A percentile compares a stretch with the other conserved stretches of the same genome.
phyloP scores from a whole-genome alignment of 495 filamentous ascomycete species.

The Annulohypoxylon nitens region DNA sequence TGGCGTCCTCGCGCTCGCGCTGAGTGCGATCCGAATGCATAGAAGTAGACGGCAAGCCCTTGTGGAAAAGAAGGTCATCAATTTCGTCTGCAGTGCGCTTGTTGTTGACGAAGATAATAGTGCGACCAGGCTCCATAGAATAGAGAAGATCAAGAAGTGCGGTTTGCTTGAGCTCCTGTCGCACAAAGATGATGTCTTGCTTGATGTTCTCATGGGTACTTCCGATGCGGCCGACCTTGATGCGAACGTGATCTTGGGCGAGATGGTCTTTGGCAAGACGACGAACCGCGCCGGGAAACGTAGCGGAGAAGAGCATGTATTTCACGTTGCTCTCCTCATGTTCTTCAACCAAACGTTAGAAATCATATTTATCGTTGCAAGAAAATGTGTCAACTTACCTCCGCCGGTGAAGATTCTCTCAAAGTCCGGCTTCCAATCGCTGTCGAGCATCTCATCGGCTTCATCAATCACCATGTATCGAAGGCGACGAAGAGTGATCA shows the following conservation, averaged over 20 bases:
- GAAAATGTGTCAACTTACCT: constrained; percentile 65
- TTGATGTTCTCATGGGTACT: constrained; percentile 81
- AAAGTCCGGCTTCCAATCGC: constrained; percentile 80
- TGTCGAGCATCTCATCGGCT: constrained; percentile 88
- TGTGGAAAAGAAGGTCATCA: constrained; percentile 89
- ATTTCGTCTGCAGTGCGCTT: constrained; percentile 81
- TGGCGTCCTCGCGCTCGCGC: constrained; percentile 90
- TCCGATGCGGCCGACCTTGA: constrained; percentile 88
- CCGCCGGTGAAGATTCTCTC: constrained; percentile 79
- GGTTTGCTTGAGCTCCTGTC: constrained; percentile 72
- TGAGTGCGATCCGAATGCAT: constrained; percentile 92
- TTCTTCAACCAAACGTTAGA: constrained; percentile 61
- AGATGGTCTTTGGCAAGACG: constrained; percentile 81
- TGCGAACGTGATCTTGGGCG: constrained; percentile 75
- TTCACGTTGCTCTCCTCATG: constrained; percentile 81
- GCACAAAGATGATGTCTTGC: constrained; percentile 78
- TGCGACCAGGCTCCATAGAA: constrained; percentile 76
- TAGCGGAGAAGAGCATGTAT: constrained; percentile 95
- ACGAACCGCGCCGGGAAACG: constrained; percentile 83
- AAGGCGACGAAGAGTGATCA: constrained; percentile 80
- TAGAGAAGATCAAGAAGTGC: constrained; percentile 80
- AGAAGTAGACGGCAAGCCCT: constrained; percentile 80
- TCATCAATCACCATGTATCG: constrained; percentile 92
- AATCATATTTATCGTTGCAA: background rate
- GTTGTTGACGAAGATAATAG: constrained; percentile 90